Base-by-base conservation (phyloP, 2,329 filamentous ascomycete species). In the Akanthomyces muscarius region DNA sequence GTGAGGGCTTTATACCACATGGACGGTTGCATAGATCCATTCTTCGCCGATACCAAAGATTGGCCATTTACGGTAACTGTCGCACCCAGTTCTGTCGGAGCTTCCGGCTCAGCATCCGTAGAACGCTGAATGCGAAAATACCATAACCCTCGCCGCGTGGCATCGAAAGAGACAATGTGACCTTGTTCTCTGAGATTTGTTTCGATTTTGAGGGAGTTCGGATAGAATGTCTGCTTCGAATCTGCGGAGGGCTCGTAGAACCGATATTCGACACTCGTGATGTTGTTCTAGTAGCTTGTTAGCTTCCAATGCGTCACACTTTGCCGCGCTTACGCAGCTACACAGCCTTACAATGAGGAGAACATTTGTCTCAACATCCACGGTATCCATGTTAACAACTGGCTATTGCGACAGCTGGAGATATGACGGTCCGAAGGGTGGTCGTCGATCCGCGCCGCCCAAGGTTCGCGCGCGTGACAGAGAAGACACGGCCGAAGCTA, bases 321-420 rank as follows among this genome's bases (percentile, higher is more conserved):
- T 61, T n/a, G 18, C 18, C 45, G 25, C 47, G 28, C 45, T 7
- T 45, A 45, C 66, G 70, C 36, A 73, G 67, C 13, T 18, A 11
- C 38, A 18, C 23, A 52, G 18, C 77, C 82, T 70, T 68, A 86
- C 84, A 76, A 86, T 79, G 70, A 84, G 76, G 69, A 87, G 75
- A 65, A 79, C 80, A 75, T 87, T 87, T 71, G 84, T 87, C 71
- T 85, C 83, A 74, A 85, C 86, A 76, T 86, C 84, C 67, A 83
- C 82, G 74, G 81, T 81, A 75, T 87, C 84, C 84, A 87, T 87
- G 71, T 82, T 83, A 50, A 21, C 53, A 5, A 58, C 30, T 23
- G n/a, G 7, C 33, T 21, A 42, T 38, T 21, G 47, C 38, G n/a
- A 54, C 18, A n/a, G 21, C 53, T 13, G 16, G 5, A 8, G 4